Conservation (phyloP, 176 grass and related monocot species). For the Zoysia japonica region DNA sequence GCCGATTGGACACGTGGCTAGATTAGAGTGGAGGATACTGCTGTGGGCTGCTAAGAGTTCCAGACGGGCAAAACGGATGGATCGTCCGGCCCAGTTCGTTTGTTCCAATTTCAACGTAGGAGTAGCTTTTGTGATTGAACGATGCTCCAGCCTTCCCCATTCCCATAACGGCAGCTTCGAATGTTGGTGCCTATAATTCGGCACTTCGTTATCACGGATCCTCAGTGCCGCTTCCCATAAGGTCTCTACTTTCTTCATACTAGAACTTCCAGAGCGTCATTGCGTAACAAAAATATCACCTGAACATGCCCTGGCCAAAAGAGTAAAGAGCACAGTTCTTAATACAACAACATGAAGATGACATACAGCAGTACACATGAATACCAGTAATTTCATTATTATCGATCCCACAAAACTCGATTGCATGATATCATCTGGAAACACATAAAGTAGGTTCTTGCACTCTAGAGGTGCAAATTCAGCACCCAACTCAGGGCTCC, state of each 20-base stretch:
- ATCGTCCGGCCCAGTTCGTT: no score
- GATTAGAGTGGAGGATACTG: no score
- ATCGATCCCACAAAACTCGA: conserved; percentile 35
- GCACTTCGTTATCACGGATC: no score
- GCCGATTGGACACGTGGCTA: no score
- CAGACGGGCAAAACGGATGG: no score
- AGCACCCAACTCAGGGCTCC: conserved; percentile 25
- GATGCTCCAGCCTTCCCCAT: no score
- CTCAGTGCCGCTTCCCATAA: no score
- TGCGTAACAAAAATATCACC: neutral
- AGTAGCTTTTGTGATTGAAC: no score
- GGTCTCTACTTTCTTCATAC: neutral
- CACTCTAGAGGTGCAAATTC: conserved; percentile 32
- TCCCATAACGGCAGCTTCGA: no score
- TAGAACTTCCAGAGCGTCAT: neutral
- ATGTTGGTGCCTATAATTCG: no score
- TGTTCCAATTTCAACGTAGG: no score
- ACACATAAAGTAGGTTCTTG: conserved; percentile 25
- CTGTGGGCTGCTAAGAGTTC: no score
- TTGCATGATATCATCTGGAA: conserved; percentile 33
- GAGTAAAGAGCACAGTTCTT: neutral
- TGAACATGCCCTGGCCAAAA: conserved; percentile 9
- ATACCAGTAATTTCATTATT: conserved; percentile 41
- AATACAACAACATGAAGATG: conserved; percentile 28
- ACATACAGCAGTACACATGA: neutral